Evolutionary conservation across 345 rosid species (phyloP).

Genomic region (Populus davidiana): DNA sequence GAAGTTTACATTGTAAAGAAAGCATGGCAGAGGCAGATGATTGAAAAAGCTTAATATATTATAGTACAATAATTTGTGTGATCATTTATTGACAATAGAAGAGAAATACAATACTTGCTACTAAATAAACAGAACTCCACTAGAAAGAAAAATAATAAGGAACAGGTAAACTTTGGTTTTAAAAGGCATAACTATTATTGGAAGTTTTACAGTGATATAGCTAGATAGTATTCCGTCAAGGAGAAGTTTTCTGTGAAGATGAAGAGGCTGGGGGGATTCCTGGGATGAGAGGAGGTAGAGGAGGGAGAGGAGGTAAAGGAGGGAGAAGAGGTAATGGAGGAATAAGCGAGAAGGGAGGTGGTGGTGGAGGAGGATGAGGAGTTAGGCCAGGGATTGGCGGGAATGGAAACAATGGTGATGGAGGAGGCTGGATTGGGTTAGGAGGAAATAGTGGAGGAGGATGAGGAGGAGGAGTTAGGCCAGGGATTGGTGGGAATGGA

Average conservation of each 20-base stretch:
- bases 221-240: slow-evolving; percentile 15
- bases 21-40: neutral
- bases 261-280: slow-evolving; percentile 16
- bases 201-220: neutral
- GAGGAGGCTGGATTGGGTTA: slow-evolving; percentile 27
- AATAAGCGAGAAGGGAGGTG: slow-evolving; percentile 32
- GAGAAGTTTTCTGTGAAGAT: slow-evolving; percentile 15
- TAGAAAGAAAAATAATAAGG: neutral
- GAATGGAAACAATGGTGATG: slow-evolving; percentile 35
- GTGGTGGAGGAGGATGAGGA: slow-evolving; percentile 19
- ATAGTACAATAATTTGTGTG: neutral
- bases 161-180: neutral
- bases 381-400: slow-evolving; percentile 43
- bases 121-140: neutral
- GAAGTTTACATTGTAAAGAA: neutral
- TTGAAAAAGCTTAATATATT: neutral
- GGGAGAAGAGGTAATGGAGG: slow-evolving; percentile 30
- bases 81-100: neutral
- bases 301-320: slow-evolving; percentile 19
- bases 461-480: slow-evolving; percentile 23
- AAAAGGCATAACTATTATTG: neutral
- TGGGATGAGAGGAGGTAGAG: neutral
- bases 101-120: neutral
- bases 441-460: slow-evolving; percentile 15
- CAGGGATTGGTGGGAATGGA: slow-evolving; percentile 46